These are phyloP conservation scores for Colletotrichum shisoi DNA, from an alignment of 2,329 filamentous ascomycete species.

Conservation along the genomic window DNA sequence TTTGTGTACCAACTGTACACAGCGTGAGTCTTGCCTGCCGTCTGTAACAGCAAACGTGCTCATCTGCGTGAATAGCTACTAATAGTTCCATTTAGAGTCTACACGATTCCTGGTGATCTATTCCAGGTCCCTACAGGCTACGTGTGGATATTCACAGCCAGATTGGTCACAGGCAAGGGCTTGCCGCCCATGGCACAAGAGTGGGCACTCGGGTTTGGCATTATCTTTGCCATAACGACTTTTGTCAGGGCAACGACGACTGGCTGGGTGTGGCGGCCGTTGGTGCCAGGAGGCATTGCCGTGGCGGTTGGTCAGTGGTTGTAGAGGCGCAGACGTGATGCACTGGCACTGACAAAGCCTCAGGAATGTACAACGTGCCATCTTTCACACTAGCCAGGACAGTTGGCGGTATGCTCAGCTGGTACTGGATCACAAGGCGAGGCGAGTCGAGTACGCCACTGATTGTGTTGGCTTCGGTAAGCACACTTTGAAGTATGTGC, in stretches of 20 bases:
- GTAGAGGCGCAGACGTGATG: not conserved
- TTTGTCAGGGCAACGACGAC: constrained; percentile 68
- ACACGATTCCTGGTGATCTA: constrained; percentile 83
- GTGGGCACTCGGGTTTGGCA: constrained; percentile 77
- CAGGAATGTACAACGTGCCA: constrained; percentile 96
- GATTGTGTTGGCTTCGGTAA: constrained; percentile 81
- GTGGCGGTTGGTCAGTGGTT: constrained; percentile 78
- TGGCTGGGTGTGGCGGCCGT: constrained; percentile 71
- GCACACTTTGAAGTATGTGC: constrained; percentile 41
- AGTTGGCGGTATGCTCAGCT: constrained; percentile 75
- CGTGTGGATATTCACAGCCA: constrained; percentile 96
- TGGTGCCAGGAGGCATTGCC: constrained; percentile 90
- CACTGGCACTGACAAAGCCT: not conserved
- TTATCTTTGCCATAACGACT: constrained; percentile 77
- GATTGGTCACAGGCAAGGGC: constrained; percentile 89
- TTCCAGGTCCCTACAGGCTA: constrained; percentile 95
- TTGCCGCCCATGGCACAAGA: constrained; percentile 83
- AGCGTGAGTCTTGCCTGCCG: constrained; percentile 48
- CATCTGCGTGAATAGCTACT: not conserved
- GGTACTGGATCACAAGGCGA: constrained; percentile 74
- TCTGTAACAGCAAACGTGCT: not conserved
- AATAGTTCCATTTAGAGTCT: constrained; percentile 64
- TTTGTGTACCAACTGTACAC: constrained; percentile 91
- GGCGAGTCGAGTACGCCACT: constrained; percentile 71
- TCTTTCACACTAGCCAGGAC: constrained; percentile 92